These are phyloP conservation scores for Cladosporium sphaerospermum DNA, from an alignment of 2,329 filamentous ascomycete genomes.

Conservation along the genomic window DNA sequence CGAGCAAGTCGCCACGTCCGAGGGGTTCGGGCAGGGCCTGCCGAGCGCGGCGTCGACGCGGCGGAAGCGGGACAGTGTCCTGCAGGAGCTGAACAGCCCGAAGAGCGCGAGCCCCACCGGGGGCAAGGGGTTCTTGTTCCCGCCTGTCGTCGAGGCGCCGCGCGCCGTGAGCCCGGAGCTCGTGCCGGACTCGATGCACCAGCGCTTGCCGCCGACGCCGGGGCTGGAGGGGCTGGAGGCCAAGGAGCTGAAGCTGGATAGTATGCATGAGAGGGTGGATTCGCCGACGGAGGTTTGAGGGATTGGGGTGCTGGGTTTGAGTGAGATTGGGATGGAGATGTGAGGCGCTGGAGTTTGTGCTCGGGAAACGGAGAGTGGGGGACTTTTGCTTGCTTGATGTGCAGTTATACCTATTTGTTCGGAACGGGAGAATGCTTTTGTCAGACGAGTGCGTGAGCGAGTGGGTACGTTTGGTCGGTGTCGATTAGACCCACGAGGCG, in stretches of 20 bases:
- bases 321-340: too few species aligned
- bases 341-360: too few species aligned
- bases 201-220: slow-evolving; percentile 19
- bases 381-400: too few species aligned
- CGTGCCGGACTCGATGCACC: slow-evolving; percentile 32
- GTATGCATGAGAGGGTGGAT: slow-evolving; percentile 28
- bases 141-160: slow-evolving; percentile 18
- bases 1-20: slow-evolving; percentile 40
- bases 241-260: slow-evolving; percentile 26
- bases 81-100: slow-evolving; percentile 31
- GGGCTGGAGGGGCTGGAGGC: slow-evolving; percentile 23
- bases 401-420: too few species aligned
- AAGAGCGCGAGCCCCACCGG: slow-evolving; percentile 17
- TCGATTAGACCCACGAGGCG: too few species aligned
- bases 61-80: slow-evolving; percentile 30
- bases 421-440: too few species aligned
- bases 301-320: too few species aligned
- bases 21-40: slow-evolving; percentile 41
- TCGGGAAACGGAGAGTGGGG: too few species aligned
- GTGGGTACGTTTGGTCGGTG: too few species aligned
- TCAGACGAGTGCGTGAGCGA: too few species aligned
- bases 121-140: slow-evolving; percentile 17
- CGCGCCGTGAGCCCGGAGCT: slow-evolving; percentile 30
- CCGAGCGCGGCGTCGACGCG: slow-evolving; percentile 27
- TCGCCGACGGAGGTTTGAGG: slow-evolving; percentile 6